These are phyloP conservation scores for Leccinellum albellum DNA, from an alignment of 768 basidiomycete genomes.

Conservation along the genomic window DNA sequence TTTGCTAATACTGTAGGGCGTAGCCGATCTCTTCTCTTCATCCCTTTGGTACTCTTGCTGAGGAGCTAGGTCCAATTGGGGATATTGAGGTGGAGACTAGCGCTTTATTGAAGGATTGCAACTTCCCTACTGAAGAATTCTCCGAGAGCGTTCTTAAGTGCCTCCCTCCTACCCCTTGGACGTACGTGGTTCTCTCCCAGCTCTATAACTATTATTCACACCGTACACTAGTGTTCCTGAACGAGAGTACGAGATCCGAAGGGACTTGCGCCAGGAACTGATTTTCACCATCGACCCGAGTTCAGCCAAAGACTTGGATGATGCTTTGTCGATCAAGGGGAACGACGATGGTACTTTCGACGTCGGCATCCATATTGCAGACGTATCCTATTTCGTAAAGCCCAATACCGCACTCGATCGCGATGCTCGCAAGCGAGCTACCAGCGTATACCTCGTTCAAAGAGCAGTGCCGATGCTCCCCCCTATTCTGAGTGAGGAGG, in stretches of 20 bases:
- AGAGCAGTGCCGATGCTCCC: slow-evolving; percentile 97
- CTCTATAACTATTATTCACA: slow-evolving; percentile 7
- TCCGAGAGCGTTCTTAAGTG: slow-evolving; percentile 93
- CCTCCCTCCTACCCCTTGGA: slow-evolving; percentile 93
- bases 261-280: slow-evolving; percentile 80
- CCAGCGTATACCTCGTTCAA: slow-evolving; percentile 95
- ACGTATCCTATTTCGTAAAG: slow-evolving; percentile 93
- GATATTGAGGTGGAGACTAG: slow-evolving; percentile 98
- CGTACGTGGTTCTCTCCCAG: slow-evolving; percentile 42
- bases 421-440: slow-evolving; percentile 95
- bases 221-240: slow-evolving; percentile 67
- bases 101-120: slow-evolving; percentile 96
- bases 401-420: slow-evolving; percentile 96
- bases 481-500: slow-evolving; percentile 84
- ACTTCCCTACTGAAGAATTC: slow-evolving; percentile 98
- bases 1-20: slow-evolving; percentile 18
- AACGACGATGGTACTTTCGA: slow-evolving; percentile 93
- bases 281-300: slow-evolving; percentile 93
- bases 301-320: slow-evolving; percentile 88
- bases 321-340: slow-evolving; percentile 83
- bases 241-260: slow-evolving; percentile 80
- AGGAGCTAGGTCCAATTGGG: slow-evolving; percentile 97
- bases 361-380: slow-evolving; percentile 92
- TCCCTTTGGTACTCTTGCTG: slow-evolving; percentile 97
- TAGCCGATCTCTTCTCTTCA: slow-evolving; percentile 94